Evolutionary conservation across 2,329 filamentous ascomycete species (phyloP), one percentile per base, ranked within the genome.

Genomic region (Penicillium sp.): DNA sequence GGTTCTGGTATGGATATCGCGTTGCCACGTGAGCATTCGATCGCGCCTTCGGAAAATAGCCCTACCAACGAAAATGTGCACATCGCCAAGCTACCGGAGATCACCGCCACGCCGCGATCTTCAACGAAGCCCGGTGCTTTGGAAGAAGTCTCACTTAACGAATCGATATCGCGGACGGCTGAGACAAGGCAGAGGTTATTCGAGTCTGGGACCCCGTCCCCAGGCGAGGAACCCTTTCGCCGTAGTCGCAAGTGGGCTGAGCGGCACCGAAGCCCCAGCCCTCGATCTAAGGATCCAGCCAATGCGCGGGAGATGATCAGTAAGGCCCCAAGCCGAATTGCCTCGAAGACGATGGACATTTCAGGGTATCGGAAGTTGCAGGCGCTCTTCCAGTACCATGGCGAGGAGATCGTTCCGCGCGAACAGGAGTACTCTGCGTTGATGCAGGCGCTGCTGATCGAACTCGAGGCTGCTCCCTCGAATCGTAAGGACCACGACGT

Each of bases 361-460:
- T 59, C 61, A 26, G 66, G 63, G 16, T 68, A 68, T 40, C 59
- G 65, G 6, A 68, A 68, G 41, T 46, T 70, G 4, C 66, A 69
- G 40, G 56, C 56, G 3, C 45, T 69, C 11, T 61, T 68, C 44
- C 55, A 62, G 39, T 59, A 57, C 30, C 61, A 66, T 16, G 50
- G 50, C 30, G 54, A 62, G 16, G 48, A 55, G 5, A 55, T 68
- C 16, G 60, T 64, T 12, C 45, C 54, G 13, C 56, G 62, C 18
- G 58, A 60, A 26, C 47, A 48, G 13, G 61, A 63, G 27, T 68
- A 64, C 44, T 56, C 63, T 37, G 52, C 60, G 18, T 52, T 68
- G 41, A 42, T 69, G 2, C 33, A 61, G 20, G 63, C 63, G 16
- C 47, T 70, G 23, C 41, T 69, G 15, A 52, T 54, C 8, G 61